A percentile compares a stretch with the other conserved stretches of the same genome.
Conservation (phyloP, 345 rosid species). For the Geranium rotundifolium region DNA sequence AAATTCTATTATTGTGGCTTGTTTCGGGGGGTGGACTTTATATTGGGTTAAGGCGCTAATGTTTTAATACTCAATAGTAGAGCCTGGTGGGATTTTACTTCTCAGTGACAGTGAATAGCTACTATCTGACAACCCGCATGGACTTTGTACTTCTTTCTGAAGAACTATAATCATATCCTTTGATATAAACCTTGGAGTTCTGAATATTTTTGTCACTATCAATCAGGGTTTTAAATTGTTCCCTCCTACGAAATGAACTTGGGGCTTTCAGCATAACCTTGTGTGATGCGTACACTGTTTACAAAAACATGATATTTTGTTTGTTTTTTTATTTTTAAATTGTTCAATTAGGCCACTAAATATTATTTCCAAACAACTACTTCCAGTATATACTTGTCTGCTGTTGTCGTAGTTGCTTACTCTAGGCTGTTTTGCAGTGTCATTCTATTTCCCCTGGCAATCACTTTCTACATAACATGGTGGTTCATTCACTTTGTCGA, state of each 20-base stretch:
- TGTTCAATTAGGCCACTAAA: background rate
- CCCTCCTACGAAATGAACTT: no score
- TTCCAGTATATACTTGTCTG: background rate
- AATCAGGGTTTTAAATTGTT: no score
- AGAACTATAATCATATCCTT: no score
- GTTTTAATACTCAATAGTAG: background rate
- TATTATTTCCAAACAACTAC: background rate
- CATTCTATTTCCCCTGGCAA: slow-evolving; percentile 83
- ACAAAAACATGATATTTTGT: no score
- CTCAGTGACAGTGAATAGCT: background rate
- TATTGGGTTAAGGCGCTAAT: slow-evolving; percentile 1
- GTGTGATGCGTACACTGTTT: no score
- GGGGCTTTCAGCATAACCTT: no score
- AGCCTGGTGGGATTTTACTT: background rate
- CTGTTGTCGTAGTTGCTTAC: slow-evolving; percentile 12
- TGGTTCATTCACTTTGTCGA: slow-evolving; percentile 99
- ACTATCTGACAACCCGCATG: background rate
- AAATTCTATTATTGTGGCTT: background rate
- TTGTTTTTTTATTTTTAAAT: background rate
- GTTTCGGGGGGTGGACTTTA: background rate
- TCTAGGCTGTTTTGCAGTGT: slow-evolving; percentile 52
- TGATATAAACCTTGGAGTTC: background rate
- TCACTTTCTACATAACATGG: slow-evolving; percentile 96
- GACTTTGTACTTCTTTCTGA: no score
- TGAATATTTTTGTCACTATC: no score